Conservation (phyloP, 495 filamentous ascomycete genomes). For the Chaetomidium leptoderma region DNA sequence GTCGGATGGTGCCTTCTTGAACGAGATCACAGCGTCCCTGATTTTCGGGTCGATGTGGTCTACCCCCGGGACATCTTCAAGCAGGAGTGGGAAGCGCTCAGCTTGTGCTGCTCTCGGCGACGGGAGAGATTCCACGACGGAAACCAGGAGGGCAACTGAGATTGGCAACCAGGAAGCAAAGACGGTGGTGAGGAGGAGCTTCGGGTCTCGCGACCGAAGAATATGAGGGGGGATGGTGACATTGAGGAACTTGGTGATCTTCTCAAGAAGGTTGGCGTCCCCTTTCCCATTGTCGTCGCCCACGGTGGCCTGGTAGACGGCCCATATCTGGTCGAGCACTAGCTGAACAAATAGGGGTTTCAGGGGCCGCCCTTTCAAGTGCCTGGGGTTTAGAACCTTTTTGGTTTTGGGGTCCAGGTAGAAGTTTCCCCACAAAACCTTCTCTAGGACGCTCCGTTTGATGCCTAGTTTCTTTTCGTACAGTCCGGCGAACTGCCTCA, state of each 20-base stretch:
- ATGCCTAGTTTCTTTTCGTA: constrained; percentile 98
- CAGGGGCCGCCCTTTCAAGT: constrained; percentile 82
- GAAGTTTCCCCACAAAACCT: constrained; percentile 94
- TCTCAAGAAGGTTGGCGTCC: constrained; percentile 78
- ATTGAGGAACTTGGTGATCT: constrained; percentile 88
- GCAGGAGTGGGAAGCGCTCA: constrained; percentile 69
- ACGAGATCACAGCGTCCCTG: constrained; percentile 74
- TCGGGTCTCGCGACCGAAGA: constrained; percentile 77
- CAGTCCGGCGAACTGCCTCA: constrained; percentile 85
- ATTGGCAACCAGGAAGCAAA: constrained; percentile 90
- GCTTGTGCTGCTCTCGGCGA: constrained; percentile 81
- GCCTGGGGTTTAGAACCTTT: constrained; percentile 82
- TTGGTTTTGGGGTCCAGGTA: constrained; percentile 98
- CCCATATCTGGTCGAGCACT: constrained; percentile 95
- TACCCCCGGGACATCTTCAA: constrained; percentile 76
- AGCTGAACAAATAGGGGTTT: constrained; percentile 99
- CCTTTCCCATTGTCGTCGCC: constrained; percentile 78
- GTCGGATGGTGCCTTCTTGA: constrained; percentile 60
- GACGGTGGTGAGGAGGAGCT: constrained; percentile 75
- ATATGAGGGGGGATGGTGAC: constrained; percentile 80
- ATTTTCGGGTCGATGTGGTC: constrained; percentile 61
- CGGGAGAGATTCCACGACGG: constrained; percentile 87
- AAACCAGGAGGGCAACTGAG: constrained; percentile 87
- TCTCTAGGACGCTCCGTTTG: constrained; percentile 84
- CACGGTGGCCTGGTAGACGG: constrained; percentile 87